Base-by-base conservation (phyloP, 78 protist species). In the Protostelium mycophagum region DNA sequence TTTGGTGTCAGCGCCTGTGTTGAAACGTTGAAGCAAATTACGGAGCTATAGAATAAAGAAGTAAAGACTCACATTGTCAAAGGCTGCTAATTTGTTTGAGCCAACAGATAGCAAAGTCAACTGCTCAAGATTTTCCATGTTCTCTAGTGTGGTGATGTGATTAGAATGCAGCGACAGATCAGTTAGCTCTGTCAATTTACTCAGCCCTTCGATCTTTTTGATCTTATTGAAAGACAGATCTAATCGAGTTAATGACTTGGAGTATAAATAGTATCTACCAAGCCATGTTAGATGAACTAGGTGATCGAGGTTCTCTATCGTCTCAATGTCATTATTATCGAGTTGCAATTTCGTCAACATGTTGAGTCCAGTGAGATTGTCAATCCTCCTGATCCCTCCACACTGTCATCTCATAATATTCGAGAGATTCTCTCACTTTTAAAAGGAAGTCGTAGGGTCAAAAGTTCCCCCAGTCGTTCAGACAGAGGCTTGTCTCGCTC, bases 211-310 rank as follows among this genome's bases (percentile, higher is more conserved):
- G 35, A 92, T 87, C 37, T 35, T 84, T 35, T 28, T 63, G 39
- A 92, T 92, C 86, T 86, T 83, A 88, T 92, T 92, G 88, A 87
- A 92, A 1, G 94, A 92, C 38, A 92, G 84, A 35, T 92, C 91
- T 86, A 88, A 0, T 0, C 9, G 25, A 1, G 51, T 38, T 34
- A 86, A 85, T 31, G 87, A 37, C 1, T 23, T 9, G 36, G 63
- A 29, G 35, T 1, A 85, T 36, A 31, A 85, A 9, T 0, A 16
- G 31, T 16, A 51, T 51, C 73, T 51, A 88, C 90, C 90, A 31
- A 91, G 87, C 94, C 89, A 35, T 63, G 34, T 38, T 28, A 91
- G 90, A 31, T 73, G 28, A 1, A 83, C 86, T 28, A 91, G 86
- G 34, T 38, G 83, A 83, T 39, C 89, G 23, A 91, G 83, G 38